Evolutionary conservation across 768 basidiomycete genomes (phyloP).

Genomic region (Boletellus ananas): DNA sequence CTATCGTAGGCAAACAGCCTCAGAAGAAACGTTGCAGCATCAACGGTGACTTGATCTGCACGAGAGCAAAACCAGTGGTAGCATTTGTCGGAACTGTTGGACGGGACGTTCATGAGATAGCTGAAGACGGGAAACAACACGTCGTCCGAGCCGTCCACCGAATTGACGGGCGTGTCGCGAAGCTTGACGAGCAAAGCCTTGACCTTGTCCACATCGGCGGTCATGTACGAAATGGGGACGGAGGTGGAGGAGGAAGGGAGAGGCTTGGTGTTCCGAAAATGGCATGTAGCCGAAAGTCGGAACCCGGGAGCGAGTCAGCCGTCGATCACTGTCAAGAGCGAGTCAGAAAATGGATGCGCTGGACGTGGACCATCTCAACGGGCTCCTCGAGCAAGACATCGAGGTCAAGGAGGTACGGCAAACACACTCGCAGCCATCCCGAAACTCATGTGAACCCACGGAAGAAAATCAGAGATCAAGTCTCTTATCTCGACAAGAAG

Average conservation of each 20-base stretch:
- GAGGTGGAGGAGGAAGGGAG: not conserved
- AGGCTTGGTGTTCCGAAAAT: conserved; percentile 12
- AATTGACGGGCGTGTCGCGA: conserved; percentile 56
- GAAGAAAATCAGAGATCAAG: conserved; percentile 80
- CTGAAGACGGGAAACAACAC: conserved; percentile 48
- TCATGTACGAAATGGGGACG: conserved; percentile 18
- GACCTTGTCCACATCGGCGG: conserved; percentile 36
- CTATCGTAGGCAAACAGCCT: conserved; percentile 77
- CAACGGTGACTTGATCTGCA: conserved; percentile 51
- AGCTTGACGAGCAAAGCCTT: conserved; percentile 50
- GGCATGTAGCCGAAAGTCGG: not conserved
- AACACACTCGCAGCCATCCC: not conserved
- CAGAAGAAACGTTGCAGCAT: conserved; percentile 76
- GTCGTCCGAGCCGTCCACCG: conserved; percentile 43
- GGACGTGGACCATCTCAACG: conserved; percentile 55
- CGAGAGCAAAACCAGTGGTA: conserved; percentile 82
- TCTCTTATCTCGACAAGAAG: conserved; percentile 71
- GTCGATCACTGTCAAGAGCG: not conserved
- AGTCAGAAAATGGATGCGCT: conserved; percentile 46
- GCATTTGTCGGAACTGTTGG: conserved; percentile 33
- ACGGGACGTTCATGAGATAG: conserved; percentile 49
- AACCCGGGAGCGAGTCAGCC: conserved; percentile 7
- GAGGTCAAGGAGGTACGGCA: conserved; percentile 59
- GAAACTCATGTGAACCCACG: conserved; percentile 2
- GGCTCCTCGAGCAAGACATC: conserved; percentile 57